These are phyloP conservation scores for Clavulina sp. DNA, from an alignment of 768 basidiomycete genomes.

Conservation along the genomic window DNA sequence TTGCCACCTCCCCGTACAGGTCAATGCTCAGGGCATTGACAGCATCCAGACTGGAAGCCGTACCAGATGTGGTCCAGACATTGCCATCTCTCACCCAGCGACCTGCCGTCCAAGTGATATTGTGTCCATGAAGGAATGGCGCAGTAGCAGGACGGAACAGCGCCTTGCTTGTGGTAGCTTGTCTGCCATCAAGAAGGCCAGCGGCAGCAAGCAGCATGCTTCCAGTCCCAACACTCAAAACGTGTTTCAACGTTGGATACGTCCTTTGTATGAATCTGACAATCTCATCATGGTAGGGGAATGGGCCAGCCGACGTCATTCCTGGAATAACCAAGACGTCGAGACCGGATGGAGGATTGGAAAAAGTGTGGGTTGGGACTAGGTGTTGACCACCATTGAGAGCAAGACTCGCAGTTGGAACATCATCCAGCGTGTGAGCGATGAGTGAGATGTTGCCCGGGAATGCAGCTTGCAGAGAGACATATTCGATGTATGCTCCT, in stretches of 20 bases:
- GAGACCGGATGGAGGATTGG: background rate
- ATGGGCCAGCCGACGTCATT: background rate
- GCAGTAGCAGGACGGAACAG: constrained; percentile 17
- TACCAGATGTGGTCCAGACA: constrained; percentile 32
- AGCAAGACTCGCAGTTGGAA: background rate
- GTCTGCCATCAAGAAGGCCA: constrained; percentile 26
- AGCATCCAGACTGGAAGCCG: constrained; percentile 23
- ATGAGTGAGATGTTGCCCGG: background rate
- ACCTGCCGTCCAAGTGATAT: too few species aligned
- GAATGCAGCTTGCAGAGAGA: background rate
- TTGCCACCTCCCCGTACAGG: background rate
- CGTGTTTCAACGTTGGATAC: constrained; percentile 15
- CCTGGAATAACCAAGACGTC: constrained; percentile 3
- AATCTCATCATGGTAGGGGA: background rate
- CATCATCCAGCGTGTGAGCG: background rate
- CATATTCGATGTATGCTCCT: background rate
- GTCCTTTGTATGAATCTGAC: background rate
- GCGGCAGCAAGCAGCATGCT: constrained; percentile 24
- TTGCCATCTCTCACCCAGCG: constrained; percentile 34
- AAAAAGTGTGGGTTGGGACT: background rate
- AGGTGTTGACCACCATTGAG: background rate
- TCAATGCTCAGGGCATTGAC: background rate
- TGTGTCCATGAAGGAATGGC: too few species aligned
- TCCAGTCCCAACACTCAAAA: constrained; percentile 29
- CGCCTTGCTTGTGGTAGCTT: constrained; percentile 30